A percentile compares a stretch with the other conserved stretches of the same genome.
phyloP scores from a whole-genome alignment of 352 stramenopile species.

The Salisapilia sapeloensis region DNA sequence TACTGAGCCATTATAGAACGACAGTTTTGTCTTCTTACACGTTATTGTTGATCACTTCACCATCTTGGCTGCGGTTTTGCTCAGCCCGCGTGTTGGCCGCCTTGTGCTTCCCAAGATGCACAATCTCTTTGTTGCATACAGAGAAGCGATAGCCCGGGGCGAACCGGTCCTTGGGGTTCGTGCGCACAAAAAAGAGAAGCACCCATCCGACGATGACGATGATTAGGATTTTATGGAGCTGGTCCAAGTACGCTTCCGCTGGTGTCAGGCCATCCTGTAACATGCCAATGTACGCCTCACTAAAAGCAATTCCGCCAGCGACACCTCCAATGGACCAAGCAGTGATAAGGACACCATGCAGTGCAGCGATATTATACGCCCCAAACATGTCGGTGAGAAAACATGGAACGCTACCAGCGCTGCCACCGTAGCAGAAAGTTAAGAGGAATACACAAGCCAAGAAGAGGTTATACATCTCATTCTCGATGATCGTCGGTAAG shows the following conservation, averaged over 20 bases:
- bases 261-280: conserved; percentile 13
- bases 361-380: conserved; percentile 62
- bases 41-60: too few species aligned
- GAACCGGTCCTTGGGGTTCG: conserved; percentile 46
- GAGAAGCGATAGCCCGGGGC: conserved; percentile 34
- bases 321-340: conserved; percentile 64
- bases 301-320: conserved; percentile 54
- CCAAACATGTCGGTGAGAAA: conserved; percentile 75
- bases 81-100: too few species aligned
- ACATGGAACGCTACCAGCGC: conserved; percentile 51
- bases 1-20: too few species aligned
- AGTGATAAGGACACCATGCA: conserved; percentile 60
- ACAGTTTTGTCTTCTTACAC: too few species aligned
- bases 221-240: conserved; percentile 44
- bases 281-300: conserved; percentile 36
- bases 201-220: conserved; percentile 36
- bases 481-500: conserved; percentile 37
- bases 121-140: too few species aligned
- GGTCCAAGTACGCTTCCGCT: conserved; percentile 39
- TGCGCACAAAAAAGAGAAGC: conserved; percentile 42
- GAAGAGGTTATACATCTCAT: conserved; percentile 37
- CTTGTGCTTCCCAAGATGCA: too few species aligned
- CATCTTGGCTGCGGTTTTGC: too few species aligned
- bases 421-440: conserved; percentile 48
- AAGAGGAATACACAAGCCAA: conserved; percentile 44